Evolutionary conservation across 495 filamentous ascomycete genomes (phyloP), one percentile per base, ranked within the genome.

Genomic region (Aspergillus sclerotiicarbonarius): DNA sequence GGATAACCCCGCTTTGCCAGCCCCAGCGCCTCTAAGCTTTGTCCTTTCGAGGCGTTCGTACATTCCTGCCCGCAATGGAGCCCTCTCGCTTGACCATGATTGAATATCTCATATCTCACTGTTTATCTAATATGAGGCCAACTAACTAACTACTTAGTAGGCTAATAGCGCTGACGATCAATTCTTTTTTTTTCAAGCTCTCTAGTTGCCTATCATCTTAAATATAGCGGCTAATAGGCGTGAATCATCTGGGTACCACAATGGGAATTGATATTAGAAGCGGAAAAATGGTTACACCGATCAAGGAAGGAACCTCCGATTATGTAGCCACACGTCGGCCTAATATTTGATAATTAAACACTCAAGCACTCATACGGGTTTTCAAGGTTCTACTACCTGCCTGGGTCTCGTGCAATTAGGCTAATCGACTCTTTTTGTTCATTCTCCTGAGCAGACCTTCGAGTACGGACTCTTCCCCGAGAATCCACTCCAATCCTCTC

Each of bases 381-480:
- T 47, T 47, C 55, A 25, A 45, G 52, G 37, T 44, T 54, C 37
- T 54, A 54, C 39, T 54, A 43, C 52, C 52, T 53, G 33, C 33
- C 50, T 53, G 50, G 50, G 31, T 53, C 50, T 53, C 50, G 31
- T 53, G 50, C 30, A 53, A 53, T 53, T 53, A 41, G 50, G 50
- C 31, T 15, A 53, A 53, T 53, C 19, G 50, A 53, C 50, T 53
- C 19, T 21, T 21, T 30, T 15, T 39, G 31, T 53, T 15, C 50
- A 53, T 53, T 53, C 50, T 18, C 50, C 50, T 53, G 50, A 53
- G 50, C 50, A 53, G 53, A 56, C 41, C 21, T 37, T 46, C 30
- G 53, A 56, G 53, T 56, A 56, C 53, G 25, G 53, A 56, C 53
- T 47, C 53, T 56, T 46, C 41, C 37, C 15, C 16, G 53, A 56